Evolutionary conservation across 2,329 filamentous ascomycete species (phyloP).

Genomic region (Leptodontidium sp.): DNA sequence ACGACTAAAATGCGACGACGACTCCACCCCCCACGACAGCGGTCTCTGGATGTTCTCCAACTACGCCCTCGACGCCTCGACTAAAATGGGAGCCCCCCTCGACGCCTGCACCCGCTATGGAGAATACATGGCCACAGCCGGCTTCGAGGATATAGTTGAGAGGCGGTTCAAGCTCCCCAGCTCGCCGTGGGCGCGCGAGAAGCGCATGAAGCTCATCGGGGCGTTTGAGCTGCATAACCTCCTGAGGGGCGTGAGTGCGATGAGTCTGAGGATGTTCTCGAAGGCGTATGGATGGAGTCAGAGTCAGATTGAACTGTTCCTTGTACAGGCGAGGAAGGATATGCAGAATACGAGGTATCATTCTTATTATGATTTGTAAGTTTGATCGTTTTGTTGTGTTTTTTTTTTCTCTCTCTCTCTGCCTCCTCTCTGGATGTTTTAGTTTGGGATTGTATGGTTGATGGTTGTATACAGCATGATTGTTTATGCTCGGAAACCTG

Average conservation of each 20-base stretch:
- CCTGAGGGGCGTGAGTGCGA: constrained; percentile 29
- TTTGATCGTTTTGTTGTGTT: background rate
- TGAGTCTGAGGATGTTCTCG: constrained; percentile 31
- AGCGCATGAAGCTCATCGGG: constrained; percentile 35
- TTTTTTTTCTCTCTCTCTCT: too few relatives aligned
- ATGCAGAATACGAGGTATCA: constrained; percentile 32
- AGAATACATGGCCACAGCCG: constrained; percentile 37
- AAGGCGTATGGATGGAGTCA: constrained; percentile 38
- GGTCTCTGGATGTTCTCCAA: constrained; percentile 49
- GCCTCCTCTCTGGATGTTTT: background rate
- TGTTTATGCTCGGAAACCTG: constrained; percentile 21
- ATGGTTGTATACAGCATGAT: constrained; percentile 9
- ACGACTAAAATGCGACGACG: constrained; percentile 39
- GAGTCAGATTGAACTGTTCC: constrained; percentile 40
- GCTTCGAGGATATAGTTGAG: constrained; percentile 46
- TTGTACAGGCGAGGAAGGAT: constrained; percentile 33
- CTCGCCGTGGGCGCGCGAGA: constrained; percentile 58
- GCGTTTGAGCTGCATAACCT: constrained; percentile 34
- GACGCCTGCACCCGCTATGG: constrained; percentile 36
- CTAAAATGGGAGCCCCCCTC: constrained; percentile 33
- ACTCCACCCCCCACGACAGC: constrained; percentile 28
- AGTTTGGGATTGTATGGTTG: background rate
- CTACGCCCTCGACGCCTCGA: constrained; percentile 52
- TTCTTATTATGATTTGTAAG: constrained; percentile 37
- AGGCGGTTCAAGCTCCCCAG: constrained; percentile 55